Percentiles rank a stretch among this genome's conserved stretches.
phyloP scores from a whole-genome alignment of 129 eudicot species.

The Flaveria ramosissima region DNA sequence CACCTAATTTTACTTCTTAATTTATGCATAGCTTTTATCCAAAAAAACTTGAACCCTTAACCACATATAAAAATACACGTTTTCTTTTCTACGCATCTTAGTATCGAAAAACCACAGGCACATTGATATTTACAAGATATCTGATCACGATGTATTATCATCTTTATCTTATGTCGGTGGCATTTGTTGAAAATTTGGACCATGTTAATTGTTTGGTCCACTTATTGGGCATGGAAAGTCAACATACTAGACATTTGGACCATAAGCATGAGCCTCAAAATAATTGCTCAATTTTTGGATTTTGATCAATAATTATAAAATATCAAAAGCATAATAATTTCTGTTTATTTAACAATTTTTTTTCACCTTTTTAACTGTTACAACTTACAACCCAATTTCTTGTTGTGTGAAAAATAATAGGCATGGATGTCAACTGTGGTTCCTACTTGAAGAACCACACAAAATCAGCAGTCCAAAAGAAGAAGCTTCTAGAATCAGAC shows the following conservation, averaged over 20 bases:
- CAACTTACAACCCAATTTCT: not conserved
- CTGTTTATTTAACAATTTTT: not conserved
- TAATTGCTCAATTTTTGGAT: constrained; percentile 4
- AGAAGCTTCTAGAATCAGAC: constrained; percentile 52
- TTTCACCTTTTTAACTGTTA: not conserved
- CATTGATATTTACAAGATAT: not conserved
- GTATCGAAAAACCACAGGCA: too few species aligned
- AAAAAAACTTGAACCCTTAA: too few species aligned
- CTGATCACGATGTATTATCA: not conserved
- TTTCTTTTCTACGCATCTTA: too few species aligned
- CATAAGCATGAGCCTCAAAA: constrained; percentile 30
- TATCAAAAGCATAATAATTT: not conserved
- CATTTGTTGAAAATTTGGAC: constrained; percentile 32
- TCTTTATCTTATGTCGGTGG: constrained; percentile 14
- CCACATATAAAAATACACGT: too few species aligned
- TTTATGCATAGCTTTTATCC: too few species aligned
- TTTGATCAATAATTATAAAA: not conserved
- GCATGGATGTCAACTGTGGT: constrained; percentile 96
- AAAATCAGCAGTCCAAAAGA: constrained; percentile 77
- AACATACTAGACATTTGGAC: constrained; percentile 29
- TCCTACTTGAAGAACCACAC: constrained; percentile 63
- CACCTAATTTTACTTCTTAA: too few species aligned
- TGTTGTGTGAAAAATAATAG: constrained; percentile 34
- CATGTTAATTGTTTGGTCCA: constrained; percentile 37
- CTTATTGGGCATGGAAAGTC: constrained; percentile 26